Base-by-base conservation (phyloP, 1,139 yeast genomes). In the Zhuliangozyma parablackwelliae region DNA sequence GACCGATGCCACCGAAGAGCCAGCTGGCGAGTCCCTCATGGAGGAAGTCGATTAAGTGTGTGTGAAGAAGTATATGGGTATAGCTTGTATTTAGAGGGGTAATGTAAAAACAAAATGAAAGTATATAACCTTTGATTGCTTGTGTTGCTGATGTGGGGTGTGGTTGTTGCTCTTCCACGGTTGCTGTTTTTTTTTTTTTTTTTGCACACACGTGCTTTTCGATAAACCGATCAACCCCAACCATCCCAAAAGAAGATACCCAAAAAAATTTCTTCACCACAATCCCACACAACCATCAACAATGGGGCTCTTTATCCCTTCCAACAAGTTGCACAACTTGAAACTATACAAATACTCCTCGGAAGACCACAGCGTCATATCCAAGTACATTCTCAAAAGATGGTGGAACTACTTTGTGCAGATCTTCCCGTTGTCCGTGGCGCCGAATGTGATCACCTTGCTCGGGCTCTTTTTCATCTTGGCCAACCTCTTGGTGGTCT, bases 21-120 rank as follows among this genome's bases (percentile, higher is more conserved):
- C 72, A 45, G 79, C 79, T 56, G 83, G 78, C 58, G 97, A 89
- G 76, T 84, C 95, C 51, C 96, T 92, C 62, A 90, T 92, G 97
- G 98, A 92, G 80, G 98, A 92, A 75, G 97, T 92, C 67, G 98
- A 92, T 72, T 94, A 87, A 56, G 47, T 44, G 35, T 26, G 16
- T 16, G 16, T 16, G 16, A 16, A 16, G 8, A 34, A 21, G 20
- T 13, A 12, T 13, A 16, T 9, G 26, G 10, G 11, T 20, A 24
- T 3, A 28, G 25, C 34, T 24, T 31, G 34, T 31, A 31, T 31
- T 31, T 31, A 31, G 34, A 31, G 13, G 10, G 21, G 28, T 16
- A 31, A 21, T 26, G 25, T 30, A 29, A 3, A 5, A 12, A 10
- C 10, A 21, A 12, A 21, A 29, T 10, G 31, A 29, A 29, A 29